A percentile compares a stretch with the other conserved stretches of the same genome.
phyloP scores from a whole-genome alignment of 2,329 filamentous ascomycete species.

The Colletotrichum coccodes region DNA sequence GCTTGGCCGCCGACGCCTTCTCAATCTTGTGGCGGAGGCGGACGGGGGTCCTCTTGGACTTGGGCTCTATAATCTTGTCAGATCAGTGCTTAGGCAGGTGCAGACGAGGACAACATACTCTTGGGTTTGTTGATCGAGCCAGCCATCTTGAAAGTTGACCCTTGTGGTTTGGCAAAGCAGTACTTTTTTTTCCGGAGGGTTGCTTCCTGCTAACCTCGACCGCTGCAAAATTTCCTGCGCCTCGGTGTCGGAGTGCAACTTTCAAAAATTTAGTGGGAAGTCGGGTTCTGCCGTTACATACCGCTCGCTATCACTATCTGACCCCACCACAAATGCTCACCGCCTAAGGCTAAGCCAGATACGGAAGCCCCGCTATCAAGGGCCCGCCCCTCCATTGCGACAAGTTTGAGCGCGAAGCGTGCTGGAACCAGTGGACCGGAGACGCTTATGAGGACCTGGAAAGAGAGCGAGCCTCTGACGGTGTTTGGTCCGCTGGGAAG shows the following conservation, averaged over 20 bases:
- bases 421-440: conserved; percentile 19
- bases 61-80: conserved; percentile 73
- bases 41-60: conserved; percentile 90
- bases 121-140: conserved; percentile 65
- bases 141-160: conserved; percentile 52
- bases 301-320: conserved; percentile 27
- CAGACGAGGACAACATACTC: conserved; percentile 50
- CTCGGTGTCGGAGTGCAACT: conserved; percentile 12
- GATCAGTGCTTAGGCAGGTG: neutral
- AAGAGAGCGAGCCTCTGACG: neutral
- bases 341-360: conserved; percentile 10
- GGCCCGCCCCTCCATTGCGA: neutral
- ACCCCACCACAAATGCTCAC: conserved; percentile 14
- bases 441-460: conserved; percentile 3
- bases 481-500: neutral
- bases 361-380: conserved; percentile 11
- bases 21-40: conserved; percentile 96
- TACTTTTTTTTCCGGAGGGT: neutral
- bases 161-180: neutral
- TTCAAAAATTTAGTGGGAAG: conserved; percentile 36
- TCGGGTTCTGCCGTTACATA: conserved; percentile 27
- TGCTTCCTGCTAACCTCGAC: conserved; percentile 8
- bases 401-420: neutral
- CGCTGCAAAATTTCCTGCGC: conserved; percentile 28
- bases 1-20: conserved; percentile 90